Evolutionary conservation across 2,329 filamentous ascomycete species (phyloP).

Genomic region (Delphinella strobiligena): DNA sequence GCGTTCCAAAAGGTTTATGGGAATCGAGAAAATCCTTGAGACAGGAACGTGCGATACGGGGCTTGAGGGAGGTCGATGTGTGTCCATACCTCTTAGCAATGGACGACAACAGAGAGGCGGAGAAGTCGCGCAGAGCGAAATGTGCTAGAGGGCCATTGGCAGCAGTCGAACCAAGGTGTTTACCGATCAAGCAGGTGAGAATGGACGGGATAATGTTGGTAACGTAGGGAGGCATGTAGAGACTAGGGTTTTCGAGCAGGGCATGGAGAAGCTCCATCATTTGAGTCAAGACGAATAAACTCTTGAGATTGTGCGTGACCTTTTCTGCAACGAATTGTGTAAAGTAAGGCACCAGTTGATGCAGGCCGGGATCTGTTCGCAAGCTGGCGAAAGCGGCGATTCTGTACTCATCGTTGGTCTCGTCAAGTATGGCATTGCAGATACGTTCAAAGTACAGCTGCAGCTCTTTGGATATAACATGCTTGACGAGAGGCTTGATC

Average conservation of each 20-base stretch:
- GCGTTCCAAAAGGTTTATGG: slow-evolving; percentile 65
- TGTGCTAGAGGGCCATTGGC: slow-evolving; percentile 43
- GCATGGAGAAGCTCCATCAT: slow-evolving; percentile 87
- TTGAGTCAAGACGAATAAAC: slow-evolving; percentile 75
- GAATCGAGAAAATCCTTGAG: slow-evolving; percentile 87
- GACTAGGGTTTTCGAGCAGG: slow-evolving; percentile 67
- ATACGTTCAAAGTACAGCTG: slow-evolving; percentile 97
- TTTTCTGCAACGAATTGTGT: slow-evolving; percentile 92
- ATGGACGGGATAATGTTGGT: slow-evolving; percentile 69
- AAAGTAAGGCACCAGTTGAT: slow-evolving; percentile 94
- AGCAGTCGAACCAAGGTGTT: slow-evolving; percentile 54
- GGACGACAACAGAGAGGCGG: slow-evolving; percentile 67
- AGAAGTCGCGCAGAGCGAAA: slow-evolving; percentile 72
- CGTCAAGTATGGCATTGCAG: slow-evolving; percentile 75
- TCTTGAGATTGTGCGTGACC: slow-evolving; percentile 85
- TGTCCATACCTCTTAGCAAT: slow-evolving; percentile 73
- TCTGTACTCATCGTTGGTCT: slow-evolving; percentile 75
- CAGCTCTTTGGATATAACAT: slow-evolving; percentile 89
- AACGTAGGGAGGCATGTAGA: slow-evolving; percentile 62
- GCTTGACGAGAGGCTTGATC: slow-evolving; percentile 86
- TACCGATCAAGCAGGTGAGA: slow-evolving; percentile 79
- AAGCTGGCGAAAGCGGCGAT: slow-evolving; percentile 77
- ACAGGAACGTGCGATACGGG: slow-evolving; percentile 83
- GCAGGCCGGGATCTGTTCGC: slow-evolving; percentile 77
- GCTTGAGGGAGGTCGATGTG: slow-evolving; percentile 69